phyloP scores from a whole-genome alignment of 1,139 yeast genomes.

The Debaryomyces psychrophilus region DNA sequence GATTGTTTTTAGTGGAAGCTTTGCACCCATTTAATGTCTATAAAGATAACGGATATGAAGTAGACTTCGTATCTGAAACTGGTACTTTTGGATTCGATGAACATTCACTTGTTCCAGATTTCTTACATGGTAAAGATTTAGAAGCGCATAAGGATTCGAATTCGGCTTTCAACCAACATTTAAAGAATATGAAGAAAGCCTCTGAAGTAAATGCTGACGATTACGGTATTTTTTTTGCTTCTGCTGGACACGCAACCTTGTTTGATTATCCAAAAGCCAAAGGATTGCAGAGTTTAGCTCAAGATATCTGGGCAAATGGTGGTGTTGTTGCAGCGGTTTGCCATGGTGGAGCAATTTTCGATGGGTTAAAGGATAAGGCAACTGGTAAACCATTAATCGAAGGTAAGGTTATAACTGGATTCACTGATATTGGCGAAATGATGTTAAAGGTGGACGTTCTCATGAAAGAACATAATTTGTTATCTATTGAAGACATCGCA shows the following conservation, averaged over 20 bases:
- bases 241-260: slow-evolving; percentile 68
- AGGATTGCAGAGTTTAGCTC: slow-evolving; percentile 47
- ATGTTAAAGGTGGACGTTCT: slow-evolving; percentile 36
- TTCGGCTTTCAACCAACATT: slow-evolving; percentile 39
- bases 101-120: slow-evolving; percentile 46
- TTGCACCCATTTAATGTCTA: slow-evolving; percentile 57
- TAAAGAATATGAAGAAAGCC: slow-evolving; percentile 43
- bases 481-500: slow-evolving; percentile 38
- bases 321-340: slow-evolving; percentile 69
- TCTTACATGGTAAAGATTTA: slow-evolving; percentile 48
- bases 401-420: slow-evolving; percentile 61
- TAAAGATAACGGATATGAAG: slow-evolving; percentile 48
- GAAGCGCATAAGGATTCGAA: slow-evolving; percentile 37
- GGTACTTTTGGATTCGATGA: slow-evolving; percentile 59
- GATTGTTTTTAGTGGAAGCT: slow-evolving; percentile 58
- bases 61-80: slow-evolving; percentile 58
- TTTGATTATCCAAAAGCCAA: slow-evolving; percentile 59
- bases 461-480: slow-evolving; percentile 36
- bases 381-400: slow-evolving; percentile 50
- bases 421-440: slow-evolving; percentile 60
- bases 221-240: slow-evolving; percentile 57
- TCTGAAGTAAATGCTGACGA: slow-evolving; percentile 48
- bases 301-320: slow-evolving; percentile 47
- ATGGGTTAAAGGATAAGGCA: slow-evolving; percentile 40
- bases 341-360: slow-evolving; percentile 64